Conservation (phyloP, 495 filamentous ascomycete genomes). For the Neurospora tetrasperma region DNA sequence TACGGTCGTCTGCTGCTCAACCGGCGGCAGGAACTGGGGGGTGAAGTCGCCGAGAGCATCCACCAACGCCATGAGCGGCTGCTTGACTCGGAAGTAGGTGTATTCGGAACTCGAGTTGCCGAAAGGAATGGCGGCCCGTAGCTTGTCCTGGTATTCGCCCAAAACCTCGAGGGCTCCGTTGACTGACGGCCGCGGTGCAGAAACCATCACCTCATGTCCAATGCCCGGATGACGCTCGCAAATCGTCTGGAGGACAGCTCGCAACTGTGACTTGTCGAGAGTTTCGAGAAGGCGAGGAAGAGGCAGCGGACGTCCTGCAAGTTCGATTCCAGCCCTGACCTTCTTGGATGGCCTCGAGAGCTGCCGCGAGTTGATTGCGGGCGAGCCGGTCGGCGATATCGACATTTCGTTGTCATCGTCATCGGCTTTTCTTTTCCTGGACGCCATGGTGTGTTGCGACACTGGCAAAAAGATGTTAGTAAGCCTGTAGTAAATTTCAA, state of each 20-base stretch:
- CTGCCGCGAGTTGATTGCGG: constrained; percentile 53
- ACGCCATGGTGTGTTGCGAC: constrained; percentile 42
- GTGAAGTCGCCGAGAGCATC: constrained; percentile 90
- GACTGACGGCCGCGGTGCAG: constrained; percentile 76
- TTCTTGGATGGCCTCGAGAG: constrained; percentile 54
- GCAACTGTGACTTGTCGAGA: constrained; percentile 69
- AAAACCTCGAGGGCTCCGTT: constrained; percentile 69
- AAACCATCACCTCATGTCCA: constrained; percentile 69
- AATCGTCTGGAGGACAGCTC: constrained; percentile 72
- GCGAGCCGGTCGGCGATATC: constrained; percentile 69
- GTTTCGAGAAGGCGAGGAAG: constrained; percentile 85
- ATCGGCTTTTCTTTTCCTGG: constrained; percentile 80
- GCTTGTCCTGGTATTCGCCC: constrained; percentile 63
- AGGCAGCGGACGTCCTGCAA: constrained; percentile 67
- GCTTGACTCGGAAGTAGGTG: constrained; percentile 84
- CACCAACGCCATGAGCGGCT: constrained; percentile 66
- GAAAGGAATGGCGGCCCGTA: constrained; percentile 77
- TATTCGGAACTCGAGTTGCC: constrained; percentile 83
- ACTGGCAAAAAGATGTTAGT: constrained; percentile 32
- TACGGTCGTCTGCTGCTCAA: constrained; percentile 66
- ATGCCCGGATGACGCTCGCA: constrained; percentile 81
- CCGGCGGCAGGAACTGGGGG: constrained; percentile 86
- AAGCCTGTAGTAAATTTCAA: constrained; percentile 1
- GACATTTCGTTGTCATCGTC: constrained; percentile 87
- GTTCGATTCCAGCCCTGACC: constrained; percentile 48